Evolutionary conservation across 202 grass and related monocot genomes (phyloP).

Genomic region (Sporobolus alterniflorus): DNA sequence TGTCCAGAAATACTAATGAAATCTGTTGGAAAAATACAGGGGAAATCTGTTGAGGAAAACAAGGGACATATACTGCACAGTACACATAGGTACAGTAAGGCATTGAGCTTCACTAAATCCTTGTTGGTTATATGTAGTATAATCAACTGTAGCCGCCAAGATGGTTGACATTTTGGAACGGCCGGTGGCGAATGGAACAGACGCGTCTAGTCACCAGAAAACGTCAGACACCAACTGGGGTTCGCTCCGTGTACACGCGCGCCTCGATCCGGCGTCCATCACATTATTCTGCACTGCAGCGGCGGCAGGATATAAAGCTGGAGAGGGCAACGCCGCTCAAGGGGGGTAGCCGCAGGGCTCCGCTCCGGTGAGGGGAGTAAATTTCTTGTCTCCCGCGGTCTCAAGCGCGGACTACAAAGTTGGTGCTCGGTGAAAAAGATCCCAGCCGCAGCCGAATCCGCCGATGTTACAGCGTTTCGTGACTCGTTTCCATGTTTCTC

Average conservation of each 20-base stretch:
- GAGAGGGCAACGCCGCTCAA: neutral
- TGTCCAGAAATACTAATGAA: too few species aligned
- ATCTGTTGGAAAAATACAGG: too few species aligned
- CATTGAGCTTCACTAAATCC: too few species aligned
- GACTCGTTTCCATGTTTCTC: neutral
- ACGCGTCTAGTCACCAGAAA: neutral
- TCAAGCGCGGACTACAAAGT: constrained; percentile 47
- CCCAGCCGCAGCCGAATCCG: constrained; percentile 50
- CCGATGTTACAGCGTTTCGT: constrained; percentile 9
- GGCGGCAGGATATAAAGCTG: neutral
- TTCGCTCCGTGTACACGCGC: neutral
- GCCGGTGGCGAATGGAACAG: too few species aligned
- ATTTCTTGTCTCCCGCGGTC: constrained; percentile 34
- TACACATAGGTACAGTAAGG: too few species aligned
- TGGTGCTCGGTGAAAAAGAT: constrained; percentile 40
- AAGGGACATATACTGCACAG: too few species aligned
- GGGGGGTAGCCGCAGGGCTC: too few species aligned
- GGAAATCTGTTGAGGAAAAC: too few species aligned
- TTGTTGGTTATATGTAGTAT: too few species aligned
- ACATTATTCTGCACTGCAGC: neutral
- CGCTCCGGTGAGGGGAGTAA: neutral
- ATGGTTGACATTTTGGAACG: too few species aligned
- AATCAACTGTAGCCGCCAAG: too few species aligned
- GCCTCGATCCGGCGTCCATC: constrained; percentile 8
- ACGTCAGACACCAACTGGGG: neutral